phyloP scores from a whole-genome alignment of 1,139 yeast species.

The Hansenula sp. region DNA sequence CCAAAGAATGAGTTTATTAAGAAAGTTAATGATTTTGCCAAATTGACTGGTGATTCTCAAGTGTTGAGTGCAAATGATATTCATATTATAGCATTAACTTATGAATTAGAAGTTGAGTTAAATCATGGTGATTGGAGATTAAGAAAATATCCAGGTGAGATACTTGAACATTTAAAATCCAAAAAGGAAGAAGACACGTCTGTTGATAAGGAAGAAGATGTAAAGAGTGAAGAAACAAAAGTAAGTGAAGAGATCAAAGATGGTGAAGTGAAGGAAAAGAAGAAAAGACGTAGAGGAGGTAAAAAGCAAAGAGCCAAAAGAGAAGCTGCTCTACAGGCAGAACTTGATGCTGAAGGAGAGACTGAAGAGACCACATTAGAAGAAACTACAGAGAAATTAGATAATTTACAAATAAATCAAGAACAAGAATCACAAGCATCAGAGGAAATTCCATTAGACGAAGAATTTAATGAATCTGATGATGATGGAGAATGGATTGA shows the following conservation, averaged over 20 bases:
- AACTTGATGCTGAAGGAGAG: slow-evolving; percentile 6
- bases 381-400: slow-evolving; percentile 9
- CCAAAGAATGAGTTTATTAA: slow-evolving; percentile 65
- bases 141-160: slow-evolving; percentile 71
- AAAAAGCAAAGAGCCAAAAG: slow-evolving; percentile 56
- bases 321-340: slow-evolving; percentile 31
- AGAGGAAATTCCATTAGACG: slow-evolving; percentile 26
- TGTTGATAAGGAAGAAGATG: slow-evolving; percentile 5
- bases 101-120: slow-evolving; percentile 74
- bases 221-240: slow-evolving; percentile 9
- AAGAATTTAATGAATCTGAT: slow-evolving; percentile 51
- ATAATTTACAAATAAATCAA: slow-evolving; percentile 6
- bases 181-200: slow-evolving; percentile 2
- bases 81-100: slow-evolving; percentile 85
- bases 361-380: slow-evolving; percentile 10
- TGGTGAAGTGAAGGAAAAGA: slow-evolving; percentile 28
- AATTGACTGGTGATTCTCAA: slow-evolving; percentile 83
- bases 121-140: slow-evolving; percentile 67
- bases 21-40: slow-evolving; percentile 71
- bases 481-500: slow-evolving; percentile 98
- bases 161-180: slow-evolving; percentile 14
- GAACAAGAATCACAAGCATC: slow-evolving; percentile 5
- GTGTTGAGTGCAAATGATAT: slow-evolving; percentile 90
- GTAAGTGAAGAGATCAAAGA: slow-evolving; percentile 13
- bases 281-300: slow-evolving; percentile 58